phyloP scores from a whole-genome alignment of 1,284 basidiomycete species.

The Boletus semigastroideus region DNA sequence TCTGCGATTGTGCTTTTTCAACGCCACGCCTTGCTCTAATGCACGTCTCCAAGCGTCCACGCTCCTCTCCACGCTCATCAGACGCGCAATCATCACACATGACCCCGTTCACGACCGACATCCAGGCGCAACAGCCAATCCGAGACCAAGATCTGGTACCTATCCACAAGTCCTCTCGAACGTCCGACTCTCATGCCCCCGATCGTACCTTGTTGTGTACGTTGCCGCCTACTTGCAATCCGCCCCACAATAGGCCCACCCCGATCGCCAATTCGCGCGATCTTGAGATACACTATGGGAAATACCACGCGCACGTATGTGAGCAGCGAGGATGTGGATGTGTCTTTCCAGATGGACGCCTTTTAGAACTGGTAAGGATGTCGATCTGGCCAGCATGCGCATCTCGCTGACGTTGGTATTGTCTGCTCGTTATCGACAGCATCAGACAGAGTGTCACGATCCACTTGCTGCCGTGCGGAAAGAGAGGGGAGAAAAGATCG shows the following conservation, averaged over 20 bases:
- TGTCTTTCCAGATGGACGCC: constrained; percentile 82
- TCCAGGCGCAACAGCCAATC: not conserved
- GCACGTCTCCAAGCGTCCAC: constrained; percentile 29
- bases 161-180: constrained; percentile 30
- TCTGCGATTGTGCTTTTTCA: not conserved
- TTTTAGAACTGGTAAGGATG: constrained; percentile 71
- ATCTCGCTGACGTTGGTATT: not conserved
- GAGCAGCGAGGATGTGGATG: constrained; percentile 64
- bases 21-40: constrained; percentile 10
- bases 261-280: constrained; percentile 60
- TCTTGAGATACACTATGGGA: constrained; percentile 79
- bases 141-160: constrained; percentile 18
- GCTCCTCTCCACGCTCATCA: constrained; percentile 27
- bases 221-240: constrained; percentile 81
- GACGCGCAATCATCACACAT: constrained; percentile 16
- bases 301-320: constrained; percentile 83
- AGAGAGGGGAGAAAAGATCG: constrained; percentile 87
- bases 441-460: constrained; percentile 87
- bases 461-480: constrained; percentile 70
- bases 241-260: constrained; percentile 51
- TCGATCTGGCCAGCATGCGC: constrained; percentile 7
- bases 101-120: not conserved
- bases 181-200: constrained; percentile 1
- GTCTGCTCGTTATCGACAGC: constrained; percentile 43
- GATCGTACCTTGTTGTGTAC: constrained; percentile 58